Evolutionary conservation across 352 stramenopile genomes (phyloP), one percentile per base, ranked within the genome.

Genomic region (Halophytophthora batemanensis): DNA sequence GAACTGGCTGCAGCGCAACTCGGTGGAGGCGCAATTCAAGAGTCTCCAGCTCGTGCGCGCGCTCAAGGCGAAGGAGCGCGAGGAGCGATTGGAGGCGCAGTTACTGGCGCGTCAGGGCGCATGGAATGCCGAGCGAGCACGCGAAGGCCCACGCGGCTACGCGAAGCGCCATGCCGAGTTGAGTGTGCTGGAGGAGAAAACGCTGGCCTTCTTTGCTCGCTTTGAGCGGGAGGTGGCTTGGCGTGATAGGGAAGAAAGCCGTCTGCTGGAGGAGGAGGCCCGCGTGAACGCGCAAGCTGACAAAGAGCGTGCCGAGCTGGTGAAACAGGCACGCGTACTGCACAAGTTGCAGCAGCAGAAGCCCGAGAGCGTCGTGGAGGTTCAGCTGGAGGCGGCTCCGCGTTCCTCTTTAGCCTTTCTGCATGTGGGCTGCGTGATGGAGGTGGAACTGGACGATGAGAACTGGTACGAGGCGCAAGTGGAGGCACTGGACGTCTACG

Each of bases 331-430:
- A 0, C 49, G 34, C 2, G 46, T 66, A 11, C 44, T 88, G n/a
- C 71, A 84, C 14, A 36, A 73, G 23, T 38, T 88, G 8, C 80
- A 90, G 50, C 80, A 90, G 17, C 75, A 88, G 42, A 68, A 81
- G 2, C 80, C 80, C 0, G 79, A 90, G 19, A 42, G 50, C 7
- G 64, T 90, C 0, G 72, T 78, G 1, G 74, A 87, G 8, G 42
- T 90, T 1, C 40, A 74, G 17, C 46, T 89, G 11, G 47, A 77
- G 10, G 60, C 56, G 6, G 77, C 75, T 0, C 61, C 36, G 0
- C 90, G 90, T 50, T 74, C 71, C 6, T 53, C 82, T 2, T 66
- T 93, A n/a, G 82, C 87, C 45, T 90, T 91, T 56, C 45, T 93
- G 17, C 50, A 47, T 5, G 51, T 73, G 8, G 79, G 77, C 3